Percentiles rank a stretch among this genome's conserved stretches.
Conservation (phyloP, 805 yeast species). For the Lipomyces spencermartinsiae region DNA sequence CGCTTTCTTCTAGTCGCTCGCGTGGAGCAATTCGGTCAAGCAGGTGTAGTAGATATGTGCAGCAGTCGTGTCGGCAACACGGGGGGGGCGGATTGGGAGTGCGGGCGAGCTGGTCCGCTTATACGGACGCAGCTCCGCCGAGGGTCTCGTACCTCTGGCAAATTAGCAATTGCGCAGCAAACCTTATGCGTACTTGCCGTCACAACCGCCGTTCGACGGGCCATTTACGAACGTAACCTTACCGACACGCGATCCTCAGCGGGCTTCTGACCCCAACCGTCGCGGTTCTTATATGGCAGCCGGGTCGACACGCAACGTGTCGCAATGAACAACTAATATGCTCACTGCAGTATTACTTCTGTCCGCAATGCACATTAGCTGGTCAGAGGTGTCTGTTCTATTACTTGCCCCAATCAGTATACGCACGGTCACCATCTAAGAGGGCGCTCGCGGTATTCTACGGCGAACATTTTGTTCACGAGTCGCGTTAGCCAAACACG, state of each 20-base stretch:
- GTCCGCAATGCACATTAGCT: too few species aligned
- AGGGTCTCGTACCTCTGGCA: background rate
- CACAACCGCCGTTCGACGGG: background rate
- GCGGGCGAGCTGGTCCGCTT: slow-evolving; percentile 10
- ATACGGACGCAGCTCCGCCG: background rate
- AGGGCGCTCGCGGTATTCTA: background rate
- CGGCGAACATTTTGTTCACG: background rate
- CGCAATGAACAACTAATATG: too few species aligned
- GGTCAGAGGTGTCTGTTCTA: background rate
- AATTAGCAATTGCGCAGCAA: background rate
- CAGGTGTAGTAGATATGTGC: background rate
- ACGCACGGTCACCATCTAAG: background rate
- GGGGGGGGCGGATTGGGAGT: slow-evolving; percentile 4
- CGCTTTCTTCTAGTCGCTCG: slow-evolving; percentile 4
- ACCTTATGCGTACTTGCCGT: background rate
- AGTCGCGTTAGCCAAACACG: background rate
- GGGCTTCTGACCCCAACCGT: background rate
- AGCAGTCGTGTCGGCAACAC: background rate
- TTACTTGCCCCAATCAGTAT: background rate
- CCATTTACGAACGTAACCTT: background rate
- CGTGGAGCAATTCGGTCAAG: background rate
- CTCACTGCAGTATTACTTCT: too few species aligned
- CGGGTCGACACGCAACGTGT: too few species aligned
- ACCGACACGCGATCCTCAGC: background rate
- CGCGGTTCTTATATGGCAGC: background rate